Evolutionary conservation across 805 yeast genomes (phyloP).

Genomic region (Pichia gijzeniarum): DNA sequence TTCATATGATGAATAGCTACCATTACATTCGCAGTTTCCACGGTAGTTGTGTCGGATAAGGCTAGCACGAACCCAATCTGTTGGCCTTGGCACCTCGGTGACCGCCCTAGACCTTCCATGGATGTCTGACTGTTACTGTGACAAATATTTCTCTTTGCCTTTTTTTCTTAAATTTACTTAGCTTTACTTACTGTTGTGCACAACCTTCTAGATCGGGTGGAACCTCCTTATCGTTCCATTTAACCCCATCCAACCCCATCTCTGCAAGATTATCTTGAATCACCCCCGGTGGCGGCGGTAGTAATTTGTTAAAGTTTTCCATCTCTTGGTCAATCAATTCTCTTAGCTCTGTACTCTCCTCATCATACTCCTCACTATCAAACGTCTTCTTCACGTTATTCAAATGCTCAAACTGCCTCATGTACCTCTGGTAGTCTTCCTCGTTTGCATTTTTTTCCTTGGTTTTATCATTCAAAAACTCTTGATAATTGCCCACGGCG

Average conservation of each 20-base stretch:
- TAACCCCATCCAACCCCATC: constrained; percentile 32
- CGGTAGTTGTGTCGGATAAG: constrained; percentile 73
- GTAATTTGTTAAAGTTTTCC: constrained; percentile 66
- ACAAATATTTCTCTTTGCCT: neutral
- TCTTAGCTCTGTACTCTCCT: constrained; percentile 37
- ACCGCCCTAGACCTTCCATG: constrained; percentile 88
- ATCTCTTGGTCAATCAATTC: constrained; percentile 50
- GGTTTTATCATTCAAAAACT: constrained; percentile 49
- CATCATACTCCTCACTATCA: constrained; percentile 59
- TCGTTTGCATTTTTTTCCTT: constrained; percentile 31
- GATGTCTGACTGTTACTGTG: constrained; percentile 63
- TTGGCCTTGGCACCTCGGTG: constrained; percentile 64
- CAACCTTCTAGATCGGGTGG: constrained; percentile 55
- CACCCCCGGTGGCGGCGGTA: constrained; percentile 75
- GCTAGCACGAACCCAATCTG: constrained; percentile 53
- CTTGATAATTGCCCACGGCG: constrained; percentile 63
- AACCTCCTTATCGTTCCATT: constrained; percentile 40
- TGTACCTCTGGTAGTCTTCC: constrained; percentile 39
- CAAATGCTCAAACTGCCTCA: constrained; percentile 57
- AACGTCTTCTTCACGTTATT: constrained; percentile 55
- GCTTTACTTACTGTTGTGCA: constrained; percentile 31
- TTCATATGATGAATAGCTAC: constrained; percentile 65
- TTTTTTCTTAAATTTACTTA: no score
- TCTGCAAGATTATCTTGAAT: constrained; percentile 38
- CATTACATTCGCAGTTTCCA: constrained; percentile 93